These are phyloP conservation scores for Amanita pallidorosea DNA, from an alignment of 768 basidiomycete genomes.

Conservation along the genomic window DNA sequence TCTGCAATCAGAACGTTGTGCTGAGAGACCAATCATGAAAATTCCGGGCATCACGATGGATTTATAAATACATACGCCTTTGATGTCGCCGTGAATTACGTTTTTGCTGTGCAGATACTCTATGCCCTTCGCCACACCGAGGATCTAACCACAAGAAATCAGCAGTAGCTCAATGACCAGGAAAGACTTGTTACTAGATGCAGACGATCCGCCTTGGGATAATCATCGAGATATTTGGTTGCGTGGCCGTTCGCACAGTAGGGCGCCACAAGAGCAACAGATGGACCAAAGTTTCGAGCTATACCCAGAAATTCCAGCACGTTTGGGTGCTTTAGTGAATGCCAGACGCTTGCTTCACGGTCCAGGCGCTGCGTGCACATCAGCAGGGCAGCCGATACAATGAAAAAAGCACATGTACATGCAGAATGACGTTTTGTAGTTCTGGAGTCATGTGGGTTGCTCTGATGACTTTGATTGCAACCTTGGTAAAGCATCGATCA, in stretches of 20 bases:
- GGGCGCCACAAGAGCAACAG: constrained; percentile 51
- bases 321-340: constrained; percentile 43
- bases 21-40: constrained; percentile 17
- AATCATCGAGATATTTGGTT: constrained; percentile 31
- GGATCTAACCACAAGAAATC: background rate
- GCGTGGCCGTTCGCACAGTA: constrained; percentile 56
- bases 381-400: background rate
- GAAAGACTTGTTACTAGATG: constrained; percentile 17
- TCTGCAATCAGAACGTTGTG: constrained; percentile 48
- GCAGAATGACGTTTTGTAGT: constrained; percentile 36
- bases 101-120: constrained; percentile 44
- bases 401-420: constrained; percentile 22
- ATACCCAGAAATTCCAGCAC: constrained; percentile 47
- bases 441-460: constrained; percentile 28
- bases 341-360: constrained; percentile 48
- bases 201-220: constrained; percentile 1
- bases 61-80: constrained; percentile 31
- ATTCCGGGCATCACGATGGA: background rate
- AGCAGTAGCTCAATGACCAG: constrained; percentile 16
- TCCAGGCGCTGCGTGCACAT: constrained; percentile 34
- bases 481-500: constrained; percentile 19
- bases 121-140: constrained; percentile 40
- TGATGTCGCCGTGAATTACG: constrained; percentile 52
- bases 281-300: constrained; percentile 33
- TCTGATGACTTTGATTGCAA: constrained; percentile 48